Base-by-base conservation (phyloP, 371 early-diverging fungal genomes). In the Mucor mucedo region DNA sequence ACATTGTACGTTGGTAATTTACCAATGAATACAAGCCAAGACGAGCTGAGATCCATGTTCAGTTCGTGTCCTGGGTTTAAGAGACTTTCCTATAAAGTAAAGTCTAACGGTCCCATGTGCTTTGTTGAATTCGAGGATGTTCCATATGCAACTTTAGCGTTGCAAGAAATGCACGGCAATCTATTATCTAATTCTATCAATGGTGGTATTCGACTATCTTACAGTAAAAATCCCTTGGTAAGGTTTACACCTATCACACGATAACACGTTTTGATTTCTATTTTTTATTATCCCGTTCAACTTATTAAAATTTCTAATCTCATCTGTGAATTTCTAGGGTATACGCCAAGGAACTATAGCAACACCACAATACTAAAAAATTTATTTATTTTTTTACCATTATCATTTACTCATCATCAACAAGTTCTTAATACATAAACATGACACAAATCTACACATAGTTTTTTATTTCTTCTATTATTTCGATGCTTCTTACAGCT, bases 1-100 rank as follows among this genome's bases (percentile, higher is more conserved):
- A 96, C 96, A 4, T 80, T 95, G n/a, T 96, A 96, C 71, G 95
- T 97, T n/a, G 96, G 96, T 45, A 96, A 96, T 70, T 76, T 97
- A 32, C 94, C 96, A 4, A 76, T 81, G 59, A 88, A 91, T 65
- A 86, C 95, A 10, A 80, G 76, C 35, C 95, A 95, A 72, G 92
- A 91, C 4, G 96, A 97, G 69, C 85, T 97, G 49, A 83, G 86
- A 10, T 69, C 77, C 33, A 60, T 95, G 55, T 97, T 97, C 75
- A 76, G 82, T 5, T 70, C 73, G 8, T 90, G 90, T 60, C 69
- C 79, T 29, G 98, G 98, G 8, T 97, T 89, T 84, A 89, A 89
- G 58, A 87, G 96, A 30, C 79, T 96, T 68, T 90, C 90, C 52
- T 95, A 92, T 85, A 86, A 90, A 21, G 84, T 84, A 44, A 91